These are phyloP conservation scores for Cystofilobasidium macerans DNA, from an alignment of 768 basidiomycete species.

Conservation along the genomic window DNA sequence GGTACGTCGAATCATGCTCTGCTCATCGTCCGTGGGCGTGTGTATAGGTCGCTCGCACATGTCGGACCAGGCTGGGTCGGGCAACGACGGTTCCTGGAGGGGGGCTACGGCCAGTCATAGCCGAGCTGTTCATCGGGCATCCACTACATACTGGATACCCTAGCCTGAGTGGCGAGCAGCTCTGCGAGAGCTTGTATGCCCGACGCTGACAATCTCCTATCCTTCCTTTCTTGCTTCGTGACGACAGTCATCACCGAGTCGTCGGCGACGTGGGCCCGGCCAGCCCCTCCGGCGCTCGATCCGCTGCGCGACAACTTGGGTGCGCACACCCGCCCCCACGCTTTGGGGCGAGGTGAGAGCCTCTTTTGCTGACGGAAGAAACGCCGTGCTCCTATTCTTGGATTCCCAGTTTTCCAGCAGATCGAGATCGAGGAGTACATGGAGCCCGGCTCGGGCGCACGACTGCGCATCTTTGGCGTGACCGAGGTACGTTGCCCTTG, in stretches of 20 bases:
- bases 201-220: background rate
- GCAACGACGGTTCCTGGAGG: no score
- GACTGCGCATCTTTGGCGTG: slow-evolving; percentile 71
- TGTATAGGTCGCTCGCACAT: no score
- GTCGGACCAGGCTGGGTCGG: no score
- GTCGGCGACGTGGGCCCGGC: slow-evolving; percentile 37
- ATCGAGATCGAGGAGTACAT: slow-evolving; percentile 74
- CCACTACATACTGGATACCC: no score
- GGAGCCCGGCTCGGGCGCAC: slow-evolving; percentile 45
- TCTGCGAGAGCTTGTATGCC: no score
- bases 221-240: background rate
- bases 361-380: no score
- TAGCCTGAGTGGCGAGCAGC: no score
- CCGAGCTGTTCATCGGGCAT: no score
- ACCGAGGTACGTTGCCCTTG: slow-evolving; percentile 48
- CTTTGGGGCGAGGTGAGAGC: background rate
- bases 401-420: slow-evolving; percentile 75
- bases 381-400: no score
- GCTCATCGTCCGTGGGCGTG: no score
- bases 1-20: background rate
- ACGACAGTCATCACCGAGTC: background rate
- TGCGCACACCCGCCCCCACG: slow-evolving; percentile 37
- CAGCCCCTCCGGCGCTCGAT: slow-evolving; percentile 45
- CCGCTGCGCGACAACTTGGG: slow-evolving; percentile 57
- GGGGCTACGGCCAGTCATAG: no score